Evolutionary conservation across 106 monocot genomes (phyloP), one percentile per base, ranked within the genome.

Genomic region (Amphibolis antarctica): DNA sequence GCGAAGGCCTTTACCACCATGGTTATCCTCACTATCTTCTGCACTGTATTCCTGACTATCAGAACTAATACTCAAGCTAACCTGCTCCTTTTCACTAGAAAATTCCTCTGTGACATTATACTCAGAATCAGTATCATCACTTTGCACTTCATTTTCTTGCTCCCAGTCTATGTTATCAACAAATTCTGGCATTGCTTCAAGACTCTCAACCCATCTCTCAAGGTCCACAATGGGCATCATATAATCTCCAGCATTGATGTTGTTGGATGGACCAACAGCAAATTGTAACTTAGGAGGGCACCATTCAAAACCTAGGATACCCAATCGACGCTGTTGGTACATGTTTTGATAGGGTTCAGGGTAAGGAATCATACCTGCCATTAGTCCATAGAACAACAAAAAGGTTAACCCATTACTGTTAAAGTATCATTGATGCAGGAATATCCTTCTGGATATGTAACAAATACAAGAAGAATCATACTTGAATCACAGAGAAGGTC

Each of bases 401-500:
- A n/a, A n/a, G 4, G 36, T 36, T 36, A 36, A 36, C 2, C 36
- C 7, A 36, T 2, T 36, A 36, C 36, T 2, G 7, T 36, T 14
- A 49, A 49, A 3, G 17, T 15, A 3, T 3, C 14, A 12, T 49
- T 49, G n/a, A 19, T 14, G n/a, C 13, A 49, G 49, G 4, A 17
- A 49, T 14, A 4, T 17, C 17, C 17, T 49, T 15, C 49, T n/a
- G 12, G 53, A 53, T 19, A 53, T 10, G n/a, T 20, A 48, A 21
- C 49, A 55, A 22, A 31, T 60, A 69, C 50, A 21, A 75, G 23
- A 60, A 60, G 24, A 27, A 43, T 12, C 71, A 73, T 83, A 96
- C 96, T 75, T 69, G 84, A 86, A 85, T 96, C 90, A 63, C 96
- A 96, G 55, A 96, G 80, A 44, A 96, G 76, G 67, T 96, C 96